Percentiles rank a stretch among this genome's conserved stretches.
These are phyloP conservation scores for Penicillium crustosum DNA, from an alignment of 2,329 filamentous ascomycete species.

Conservation along the genomic window DNA sequence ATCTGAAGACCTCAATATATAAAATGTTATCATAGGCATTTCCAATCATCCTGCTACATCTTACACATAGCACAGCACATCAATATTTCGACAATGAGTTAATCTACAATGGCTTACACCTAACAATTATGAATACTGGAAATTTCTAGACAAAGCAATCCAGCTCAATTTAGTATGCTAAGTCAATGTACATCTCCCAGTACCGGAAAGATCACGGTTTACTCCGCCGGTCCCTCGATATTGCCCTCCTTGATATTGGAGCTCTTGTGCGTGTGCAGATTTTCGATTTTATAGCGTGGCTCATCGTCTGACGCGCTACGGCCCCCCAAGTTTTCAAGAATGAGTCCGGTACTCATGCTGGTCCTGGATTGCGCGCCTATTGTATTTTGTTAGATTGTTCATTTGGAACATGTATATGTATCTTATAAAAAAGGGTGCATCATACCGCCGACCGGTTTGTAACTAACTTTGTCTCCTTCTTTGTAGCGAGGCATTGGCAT, in stretches of 20 bases:
- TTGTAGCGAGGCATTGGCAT: conserved; percentile 35
- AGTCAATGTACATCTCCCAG: neutral
- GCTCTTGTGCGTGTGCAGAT: conserved; percentile 8
- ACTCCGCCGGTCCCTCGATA: conserved; percentile 30
- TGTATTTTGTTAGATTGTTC: neutral
- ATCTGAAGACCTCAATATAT: neutral
- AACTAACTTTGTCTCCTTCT: conserved; percentile 39
- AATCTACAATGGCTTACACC: neutral
- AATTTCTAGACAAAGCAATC: neutral
- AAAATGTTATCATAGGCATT: too few species aligned
- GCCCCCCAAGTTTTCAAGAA: conserved; percentile 36
- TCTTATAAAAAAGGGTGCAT: neutral
- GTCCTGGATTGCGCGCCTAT: conserved; percentile 44
- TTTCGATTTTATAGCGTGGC: conserved; percentile 41
- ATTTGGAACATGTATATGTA: neutral
- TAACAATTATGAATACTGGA: too few species aligned
- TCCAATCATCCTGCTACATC: neutral
- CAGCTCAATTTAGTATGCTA: conserved; percentile 1
- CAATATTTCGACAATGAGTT: neutral
- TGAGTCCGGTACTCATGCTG: conserved; percentile 38
- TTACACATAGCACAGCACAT: neutral
- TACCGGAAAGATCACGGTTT: neutral
- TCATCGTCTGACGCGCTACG: conserved; percentile 35
- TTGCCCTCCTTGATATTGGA: conserved; percentile 34
- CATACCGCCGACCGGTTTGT: conserved; percentile 46